Evolutionary conservation across 1,284 basidiomycete species (phyloP), one percentile per base, ranked within the genome.

Genomic region (Ustilago bromivora): DNA sequence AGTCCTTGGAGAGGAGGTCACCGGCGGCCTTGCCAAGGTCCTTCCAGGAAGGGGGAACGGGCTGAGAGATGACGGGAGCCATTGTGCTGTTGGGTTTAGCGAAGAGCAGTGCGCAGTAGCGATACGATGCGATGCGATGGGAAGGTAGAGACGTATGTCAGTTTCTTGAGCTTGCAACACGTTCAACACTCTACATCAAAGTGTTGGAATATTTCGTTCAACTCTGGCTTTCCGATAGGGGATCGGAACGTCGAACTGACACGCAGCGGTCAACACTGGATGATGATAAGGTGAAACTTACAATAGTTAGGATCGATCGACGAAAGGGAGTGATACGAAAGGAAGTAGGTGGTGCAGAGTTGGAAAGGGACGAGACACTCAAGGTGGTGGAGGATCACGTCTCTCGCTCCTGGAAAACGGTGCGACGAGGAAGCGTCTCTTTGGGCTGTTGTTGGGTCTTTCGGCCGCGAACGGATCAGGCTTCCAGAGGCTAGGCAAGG

Each of bases 1-100:
- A 98, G 90, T 99, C 97, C 90, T 93, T 96, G 88, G 90, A 90
- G 82, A 99, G 90, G 80, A 98, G 89, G 90, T 99, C 96, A 86
- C 92, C 94, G 88, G 95, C 94, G 82, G 95, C 95, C 91, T 85
- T 68, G 63, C 96, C 96, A 66, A 85, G 79, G 71, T 85, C 84
- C 80, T 85, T 85, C 83, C 83, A 85, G 60, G 79, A 81, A 54
- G 84, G 84, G 60, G 84, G 84, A 63, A 85, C 82, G 65, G 84
- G 81, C 71, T 82, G 79, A 49, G 80, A 73, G 55, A 76, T 66
- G 60, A 71, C 51, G 63, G 69, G 67, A 69, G 71, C 62, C 58
- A 65, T 72, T 35, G 53, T 78, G 61, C 53, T 74, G 64, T 12
- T 7, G 36, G 36, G 17, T 40, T 36, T 13, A 12, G 10, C 10